phyloP scores from a whole-genome alignment of 1,284 basidiomycete genomes.

The Ceratobasidium theobromae region DNA sequence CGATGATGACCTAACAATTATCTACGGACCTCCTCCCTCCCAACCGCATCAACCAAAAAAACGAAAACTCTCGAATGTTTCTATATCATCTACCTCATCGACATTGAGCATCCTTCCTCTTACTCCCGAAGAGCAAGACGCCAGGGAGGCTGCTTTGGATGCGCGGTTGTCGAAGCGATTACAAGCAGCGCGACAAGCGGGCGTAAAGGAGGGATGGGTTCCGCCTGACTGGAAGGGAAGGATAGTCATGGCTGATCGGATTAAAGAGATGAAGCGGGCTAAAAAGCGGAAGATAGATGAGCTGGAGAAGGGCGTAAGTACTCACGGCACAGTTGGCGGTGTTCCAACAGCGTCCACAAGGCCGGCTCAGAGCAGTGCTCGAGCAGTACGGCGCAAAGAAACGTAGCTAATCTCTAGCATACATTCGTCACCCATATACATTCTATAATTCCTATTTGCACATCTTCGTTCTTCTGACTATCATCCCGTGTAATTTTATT shows the following conservation, averaged over 20 bases:
- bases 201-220: conserved; percentile 23
- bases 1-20: conserved; percentile 11
- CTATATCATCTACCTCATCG: background rate
- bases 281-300: background rate
- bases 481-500: background rate
- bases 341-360: background rate
- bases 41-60: conserved; percentile 1
- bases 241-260: conserved; percentile 10
- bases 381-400: background rate
- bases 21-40: conserved; percentile 12
- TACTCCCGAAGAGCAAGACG: conserved; percentile 3
- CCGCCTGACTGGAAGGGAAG: conserved; percentile 22
- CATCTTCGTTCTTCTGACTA: background rate
- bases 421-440: too few species aligned
- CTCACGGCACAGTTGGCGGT: background rate
- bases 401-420: background rate
- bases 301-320: background rate
- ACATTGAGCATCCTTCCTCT: background rate
- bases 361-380: background rate
- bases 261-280: conserved; percentile 8
- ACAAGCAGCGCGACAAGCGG: background rate
- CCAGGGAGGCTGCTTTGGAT: conserved; percentile 4
- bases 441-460: conserved; percentile 6
- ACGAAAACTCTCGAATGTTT: conserved; percentile 17
- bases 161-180: conserved; percentile 12